A percentile compares a stretch with the other conserved stretches of the same genome.
Conservation (phyloP, 768 basidiomycete genomes). For the Kwoniella botswanensis region DNA sequence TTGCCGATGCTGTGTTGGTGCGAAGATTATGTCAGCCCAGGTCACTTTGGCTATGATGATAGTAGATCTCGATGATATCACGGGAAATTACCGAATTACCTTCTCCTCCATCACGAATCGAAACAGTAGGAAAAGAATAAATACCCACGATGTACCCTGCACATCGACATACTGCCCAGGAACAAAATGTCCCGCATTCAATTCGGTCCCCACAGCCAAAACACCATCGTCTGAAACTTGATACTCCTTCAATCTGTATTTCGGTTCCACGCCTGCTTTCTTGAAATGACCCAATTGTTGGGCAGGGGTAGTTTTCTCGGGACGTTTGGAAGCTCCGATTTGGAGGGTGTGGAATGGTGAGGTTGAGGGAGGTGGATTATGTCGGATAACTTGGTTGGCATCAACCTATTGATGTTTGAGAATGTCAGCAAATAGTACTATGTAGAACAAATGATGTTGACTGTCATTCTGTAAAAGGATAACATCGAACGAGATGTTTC, state of each 20-base stretch:
- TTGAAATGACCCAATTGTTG: conserved; percentile 89
- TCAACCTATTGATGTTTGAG: conserved; percentile 51
- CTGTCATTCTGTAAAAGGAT: too few species aligned
- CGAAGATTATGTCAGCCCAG: too few species aligned
- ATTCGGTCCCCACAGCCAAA: conserved; percentile 82
- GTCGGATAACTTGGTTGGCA: conserved; percentile 57
- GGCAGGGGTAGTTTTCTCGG: conserved; percentile 71
- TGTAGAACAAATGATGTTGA: too few species aligned
- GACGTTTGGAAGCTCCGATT: conserved; percentile 79
- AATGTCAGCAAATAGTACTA: too few species aligned
- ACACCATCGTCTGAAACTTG: conserved; percentile 86
- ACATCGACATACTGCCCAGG: conserved; percentile 96
- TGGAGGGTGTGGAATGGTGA: conserved; percentile 84
- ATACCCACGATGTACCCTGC: conserved; percentile 80
- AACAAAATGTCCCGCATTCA: conserved; percentile 93
- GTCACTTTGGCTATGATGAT: too few species aligned
- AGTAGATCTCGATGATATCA: too few species aligned
- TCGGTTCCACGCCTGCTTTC: conserved; percentile 79
- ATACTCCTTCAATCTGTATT: conserved; percentile 82
- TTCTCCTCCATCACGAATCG: too few species aligned
- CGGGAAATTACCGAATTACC: too few species aligned
- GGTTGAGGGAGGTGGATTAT: conserved; percentile 40
- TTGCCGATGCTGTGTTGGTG: conserved; percentile 77
- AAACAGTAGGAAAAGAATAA: conserved; percentile 3
- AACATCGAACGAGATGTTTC: neutral